Evolutionary conservation across 768 basidiomycete species (phyloP).

Genomic region (Podaxis carcinomalis): DNA sequence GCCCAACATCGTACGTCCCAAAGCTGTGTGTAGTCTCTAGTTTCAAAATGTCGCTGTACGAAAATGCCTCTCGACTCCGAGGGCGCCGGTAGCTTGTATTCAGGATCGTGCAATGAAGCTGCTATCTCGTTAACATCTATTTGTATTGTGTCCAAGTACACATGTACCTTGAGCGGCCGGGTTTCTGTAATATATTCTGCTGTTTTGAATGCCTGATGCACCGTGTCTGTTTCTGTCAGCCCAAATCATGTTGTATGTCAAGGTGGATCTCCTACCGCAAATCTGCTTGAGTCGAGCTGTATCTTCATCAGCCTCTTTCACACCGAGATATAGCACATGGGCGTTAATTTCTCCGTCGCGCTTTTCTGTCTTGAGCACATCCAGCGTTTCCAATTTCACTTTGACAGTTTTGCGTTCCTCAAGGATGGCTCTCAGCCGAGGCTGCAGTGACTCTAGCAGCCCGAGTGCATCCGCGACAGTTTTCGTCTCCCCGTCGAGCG

Average conservation of each 20-base stretch:
- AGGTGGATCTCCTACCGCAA: conserved; percentile 21
- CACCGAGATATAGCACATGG: conserved; percentile 56
- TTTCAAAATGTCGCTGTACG: conserved; percentile 29
- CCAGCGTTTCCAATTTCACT: conserved; percentile 41
- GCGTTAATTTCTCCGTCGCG: conserved; percentile 30
- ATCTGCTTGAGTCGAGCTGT: conserved; percentile 22
- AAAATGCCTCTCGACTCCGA: conserved; percentile 28
- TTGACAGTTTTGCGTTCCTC: conserved; percentile 18
- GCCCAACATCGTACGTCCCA: conserved; percentile 48
- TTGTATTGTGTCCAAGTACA: neutral
- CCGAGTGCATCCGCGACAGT: conserved; percentile 38
- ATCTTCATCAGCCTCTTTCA: conserved; percentile 27
- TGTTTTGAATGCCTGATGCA: conserved; percentile 26
- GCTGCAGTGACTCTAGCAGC: conserved; percentile 37
- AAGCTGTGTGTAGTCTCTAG: conserved; percentile 25
- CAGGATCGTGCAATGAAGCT: conserved; percentile 49
- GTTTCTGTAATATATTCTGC: conserved; percentile 39
- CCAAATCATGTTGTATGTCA: neutral
- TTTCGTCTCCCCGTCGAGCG: conserved; percentile 33
- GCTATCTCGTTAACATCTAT: neutral
- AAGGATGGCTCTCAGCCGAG: conserved; percentile 39
- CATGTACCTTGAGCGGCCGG: conserved; percentile 46
- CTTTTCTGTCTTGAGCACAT: conserved; percentile 35
- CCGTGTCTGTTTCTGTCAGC: conserved; percentile 21
- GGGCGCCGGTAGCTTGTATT: conserved; percentile 45